Base-by-base conservation (phyloP, 2,329 filamentous ascomycete species). In the Aureobasidium mangrovei region DNA sequence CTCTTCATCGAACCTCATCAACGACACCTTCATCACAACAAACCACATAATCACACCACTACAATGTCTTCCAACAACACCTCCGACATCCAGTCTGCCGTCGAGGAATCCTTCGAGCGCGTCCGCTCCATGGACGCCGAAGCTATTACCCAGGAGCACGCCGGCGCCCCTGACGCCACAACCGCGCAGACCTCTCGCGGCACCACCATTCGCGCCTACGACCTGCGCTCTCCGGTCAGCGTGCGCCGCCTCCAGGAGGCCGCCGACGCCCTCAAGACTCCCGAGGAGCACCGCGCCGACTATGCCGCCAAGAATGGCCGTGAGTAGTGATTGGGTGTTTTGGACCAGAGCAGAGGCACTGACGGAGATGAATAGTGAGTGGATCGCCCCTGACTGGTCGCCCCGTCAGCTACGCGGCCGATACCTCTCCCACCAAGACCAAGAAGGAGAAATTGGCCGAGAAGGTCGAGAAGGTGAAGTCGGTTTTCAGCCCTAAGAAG, bases 271-370 rank as follows among this genome's bases (percentile, higher is more conserved):
- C 40, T 24, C 12, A 44, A 38, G 44, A 32, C 45, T 5, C 56
- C 56, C 29, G 56, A 57, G 46, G 51, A 57, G 45, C 56, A 57
- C 31, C 5, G 40, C 9, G 45, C 28, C 3, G 33, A 43, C 9
- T 31, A 31, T n/a, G 12, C 33, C 7, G 28, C 28, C 32, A 10
- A 36, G n/a, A 35, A 43, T 4, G 39, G 40, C 40, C 27, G 49
- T 53, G 24, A 51, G 47, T 42, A 3, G 18, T 18, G 18, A 18
- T 40, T 10, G 4, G 18, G 31, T 3, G 4, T 35, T 18, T 18
- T 18, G 18, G 18, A 18, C 18, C 18, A 18, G 18, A 18, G 18
- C 18, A 18, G 18, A 18, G 18, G 18, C 18, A 18, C 18, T 18
- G 18, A 18, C 18, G 18, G 18, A 18, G 18, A 18, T 18, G 18